These are phyloP conservation scores for Cochlearia excelsa DNA, from an alignment of 345 rosid species.

Conservation along the genomic window DNA sequence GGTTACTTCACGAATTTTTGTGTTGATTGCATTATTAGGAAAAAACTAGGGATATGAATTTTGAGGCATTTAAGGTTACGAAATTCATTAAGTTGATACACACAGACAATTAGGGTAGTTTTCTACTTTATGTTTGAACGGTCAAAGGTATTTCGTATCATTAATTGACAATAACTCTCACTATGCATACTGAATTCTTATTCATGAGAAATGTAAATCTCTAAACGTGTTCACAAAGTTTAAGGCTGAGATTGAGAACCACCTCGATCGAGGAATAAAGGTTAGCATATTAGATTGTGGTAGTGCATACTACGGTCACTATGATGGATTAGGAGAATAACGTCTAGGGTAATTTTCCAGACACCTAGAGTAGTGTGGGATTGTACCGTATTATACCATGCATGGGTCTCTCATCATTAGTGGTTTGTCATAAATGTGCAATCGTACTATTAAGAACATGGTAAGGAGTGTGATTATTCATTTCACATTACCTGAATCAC, in stretches of 20 bases:
- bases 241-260: neutral
- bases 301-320: neutral
- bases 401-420: neutral
- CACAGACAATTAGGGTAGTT: neutral
- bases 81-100: conserved; percentile 11
- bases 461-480: neutral
- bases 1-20: neutral
- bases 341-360: neutral
- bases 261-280: neutral
- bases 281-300: neutral
- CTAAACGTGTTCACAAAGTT: neutral
- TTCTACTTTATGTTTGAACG: neutral
- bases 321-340: neutral
- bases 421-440: neutral
- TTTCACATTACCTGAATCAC: neutral
- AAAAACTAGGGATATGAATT: neutral
- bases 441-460: neutral
- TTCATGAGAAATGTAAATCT: neutral
- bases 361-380: neutral
- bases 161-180: neutral
- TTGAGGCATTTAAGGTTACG: neutral
- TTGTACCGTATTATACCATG: neutral
- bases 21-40: conserved; percentile 12
- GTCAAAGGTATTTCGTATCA: conserved; percentile 8
- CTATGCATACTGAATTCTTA: conserved; percentile 2